A percentile compares a stretch with the other conserved stretches of the same genome.
phyloP scores from a whole-genome alignment of 208 protist genomes.

The Trichomonas gallinae region DNA sequence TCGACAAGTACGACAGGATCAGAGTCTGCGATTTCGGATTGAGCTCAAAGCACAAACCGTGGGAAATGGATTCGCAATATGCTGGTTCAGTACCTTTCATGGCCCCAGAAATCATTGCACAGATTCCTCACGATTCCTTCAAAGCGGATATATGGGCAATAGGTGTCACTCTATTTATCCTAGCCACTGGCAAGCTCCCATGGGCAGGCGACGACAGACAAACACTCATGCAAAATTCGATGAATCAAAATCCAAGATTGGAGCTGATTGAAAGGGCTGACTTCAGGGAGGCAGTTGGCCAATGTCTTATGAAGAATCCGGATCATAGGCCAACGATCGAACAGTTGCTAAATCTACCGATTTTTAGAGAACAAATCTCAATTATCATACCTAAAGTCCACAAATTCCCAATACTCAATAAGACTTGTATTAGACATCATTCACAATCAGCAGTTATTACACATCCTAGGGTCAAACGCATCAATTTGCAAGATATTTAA shows the following conservation, averaged over 20 bases:
- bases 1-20: not conserved
- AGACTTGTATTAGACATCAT: not conserved
- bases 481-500: not conserved
- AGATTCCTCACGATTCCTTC: not conserved
- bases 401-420: not conserved
- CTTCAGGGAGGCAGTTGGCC: not conserved
- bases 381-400: not conserved
- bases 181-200: not conserved
- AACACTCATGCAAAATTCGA: not conserved
- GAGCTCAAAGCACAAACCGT: not conserved
- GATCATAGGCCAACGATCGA: not conserved
- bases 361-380: too few species aligned
- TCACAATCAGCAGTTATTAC: not conserved
- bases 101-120: not conserved
- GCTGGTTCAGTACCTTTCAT: not conserved
- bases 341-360: not conserved
- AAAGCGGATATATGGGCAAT: not conserved
- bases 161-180: not conserved
- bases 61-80: not conserved
- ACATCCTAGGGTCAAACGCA: not conserved
- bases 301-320: not conserved
- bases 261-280: not conserved
- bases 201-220: not conserved
- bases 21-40: not conserved
- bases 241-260: not conserved